phyloP scores from a whole-genome alignment of 768 basidiomycete species.

The Termitomyces sp. region DNA sequence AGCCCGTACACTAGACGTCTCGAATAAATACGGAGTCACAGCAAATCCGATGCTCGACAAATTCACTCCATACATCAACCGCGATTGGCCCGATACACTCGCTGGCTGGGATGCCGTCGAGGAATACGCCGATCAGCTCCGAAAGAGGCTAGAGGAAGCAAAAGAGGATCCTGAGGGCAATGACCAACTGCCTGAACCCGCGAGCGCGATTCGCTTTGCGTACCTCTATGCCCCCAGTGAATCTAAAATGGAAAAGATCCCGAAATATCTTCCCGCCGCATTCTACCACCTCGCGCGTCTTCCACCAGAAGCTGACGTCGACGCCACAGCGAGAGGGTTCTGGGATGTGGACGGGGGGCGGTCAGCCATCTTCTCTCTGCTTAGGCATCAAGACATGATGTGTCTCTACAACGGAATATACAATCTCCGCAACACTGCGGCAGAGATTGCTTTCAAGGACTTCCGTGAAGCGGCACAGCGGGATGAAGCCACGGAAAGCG shows the following conservation, averaged over 20 bases:
- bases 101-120: conserved; percentile 13
- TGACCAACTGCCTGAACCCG: conserved; percentile 12
- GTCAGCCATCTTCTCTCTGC: conserved; percentile 10
- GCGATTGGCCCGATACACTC: conserved; percentile 12
- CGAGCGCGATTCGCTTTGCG: conserved; percentile 11
- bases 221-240: conserved; percentile 8
- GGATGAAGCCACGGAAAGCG: background rate
- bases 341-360: conserved; percentile 8
- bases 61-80: conserved; percentile 8
- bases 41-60: background rate
- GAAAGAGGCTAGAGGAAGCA: conserved; percentile 4
- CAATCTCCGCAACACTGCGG: conserved; percentile 1
- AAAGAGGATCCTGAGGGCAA: conserved; percentile 5
- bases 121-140: conserved; percentile 1
- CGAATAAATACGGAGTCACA: conserved; percentile 11
- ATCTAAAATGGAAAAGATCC: conserved; percentile 1
- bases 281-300: conserved; percentile 18
- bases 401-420: conserved; percentile 9
- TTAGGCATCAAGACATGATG: conserved; percentile 12
- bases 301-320: conserved; percentile 11
- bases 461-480: conserved; percentile 5
- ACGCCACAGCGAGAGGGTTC: background rate
- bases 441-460: background rate
- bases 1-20: conserved; percentile 9
- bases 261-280: conserved; percentile 12